Conservation (phyloP, 176 grass and related monocot genomes). For the Echinochloa phyllopogon region DNA sequence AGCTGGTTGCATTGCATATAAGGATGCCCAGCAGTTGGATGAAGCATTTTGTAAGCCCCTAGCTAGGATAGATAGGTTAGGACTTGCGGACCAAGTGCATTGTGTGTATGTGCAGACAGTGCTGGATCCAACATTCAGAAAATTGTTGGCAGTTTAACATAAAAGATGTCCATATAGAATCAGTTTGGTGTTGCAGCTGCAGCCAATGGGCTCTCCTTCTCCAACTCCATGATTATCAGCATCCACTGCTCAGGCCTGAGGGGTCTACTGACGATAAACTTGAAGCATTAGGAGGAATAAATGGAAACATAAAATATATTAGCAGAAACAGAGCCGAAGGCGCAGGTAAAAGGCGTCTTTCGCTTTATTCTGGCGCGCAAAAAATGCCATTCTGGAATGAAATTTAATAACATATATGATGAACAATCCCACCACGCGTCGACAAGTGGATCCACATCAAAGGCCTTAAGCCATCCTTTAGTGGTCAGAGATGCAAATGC, state of each 20-base stretch:
- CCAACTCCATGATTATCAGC: slow-evolving; percentile 48
- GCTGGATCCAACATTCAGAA: slow-evolving; percentile 54
- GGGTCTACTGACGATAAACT: slow-evolving; percentile 54
- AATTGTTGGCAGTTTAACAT: slow-evolving; percentile 41
- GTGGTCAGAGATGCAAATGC: slow-evolving; percentile 66
- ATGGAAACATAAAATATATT: slow-evolving; percentile 48
- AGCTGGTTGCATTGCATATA: background rate
- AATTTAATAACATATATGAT: slow-evolving; percentile 9
- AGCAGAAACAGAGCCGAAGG: slow-evolving; percentile 44
- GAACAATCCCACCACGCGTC: slow-evolving; percentile 27
- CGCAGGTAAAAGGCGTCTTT: slow-evolving; percentile 12
- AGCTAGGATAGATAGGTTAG: slow-evolving; percentile 24
- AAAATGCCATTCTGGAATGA: slow-evolving; percentile 38
- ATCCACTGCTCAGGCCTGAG: slow-evolving; percentile 44
- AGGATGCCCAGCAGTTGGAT: slow-evolving; percentile 9
- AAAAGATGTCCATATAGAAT: background rate
- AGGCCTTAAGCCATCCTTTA: slow-evolving; percentile 55
- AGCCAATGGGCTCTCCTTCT: slow-evolving; percentile 37
- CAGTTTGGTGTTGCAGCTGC: slow-evolving; percentile 13
- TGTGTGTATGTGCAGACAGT: slow-evolving; percentile 43
- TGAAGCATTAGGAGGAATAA: slow-evolving; percentile 30
- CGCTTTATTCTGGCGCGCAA: slow-evolving; percentile 47
- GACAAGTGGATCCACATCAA: slow-evolving; percentile 55
- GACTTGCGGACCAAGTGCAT: slow-evolving; percentile 40
- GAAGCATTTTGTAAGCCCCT: slow-evolving; percentile 27